These are phyloP conservation scores for Polychytrium aggregatum DNA, from an alignment of 192 early-diverging fungal genomes.

Conservation along the genomic window DNA sequence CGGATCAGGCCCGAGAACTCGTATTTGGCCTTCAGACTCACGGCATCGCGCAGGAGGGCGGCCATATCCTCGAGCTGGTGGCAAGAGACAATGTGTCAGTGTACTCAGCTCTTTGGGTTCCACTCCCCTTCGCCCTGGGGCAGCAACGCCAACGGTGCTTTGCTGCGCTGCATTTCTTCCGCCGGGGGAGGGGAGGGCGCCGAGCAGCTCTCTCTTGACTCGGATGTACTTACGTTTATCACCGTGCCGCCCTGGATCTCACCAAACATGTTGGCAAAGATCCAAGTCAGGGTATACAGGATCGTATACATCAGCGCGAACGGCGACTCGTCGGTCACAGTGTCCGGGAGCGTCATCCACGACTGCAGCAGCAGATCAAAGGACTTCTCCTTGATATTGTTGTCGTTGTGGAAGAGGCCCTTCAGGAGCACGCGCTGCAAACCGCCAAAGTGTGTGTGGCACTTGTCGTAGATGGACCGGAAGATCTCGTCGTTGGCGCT, in stretches of 20 bases:
- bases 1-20: slow-evolving; percentile 26
- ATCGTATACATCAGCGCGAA: slow-evolving; percentile 21
- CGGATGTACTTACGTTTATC: too few species aligned
- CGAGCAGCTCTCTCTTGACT: too few species aligned
- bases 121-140: not conserved
- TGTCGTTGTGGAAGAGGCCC: slow-evolving; percentile 10
- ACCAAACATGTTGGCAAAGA: slow-evolving; percentile 12
- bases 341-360: slow-evolving; percentile 17
- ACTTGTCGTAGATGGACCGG: slow-evolving; percentile 5
- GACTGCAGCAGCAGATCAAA: slow-evolving; percentile 17
- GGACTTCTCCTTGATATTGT: slow-evolving; percentile 16
- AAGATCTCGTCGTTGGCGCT: not conserved
- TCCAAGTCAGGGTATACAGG: slow-evolving; percentile 22
- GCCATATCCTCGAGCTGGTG: slow-evolving; percentile 1
- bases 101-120: slow-evolving; percentile 3
- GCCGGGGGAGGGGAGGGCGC: too few species aligned
- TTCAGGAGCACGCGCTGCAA: slow-evolving; percentile 21
- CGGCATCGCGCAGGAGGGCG: slow-evolving; percentile 5
- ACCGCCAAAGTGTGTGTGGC: slow-evolving; percentile 1
- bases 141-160: not conserved
- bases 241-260: not conserved
- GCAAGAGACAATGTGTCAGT: not conserved
- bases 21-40: slow-evolving; percentile 7
- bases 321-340: slow-evolving; percentile 14
- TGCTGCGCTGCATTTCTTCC: too few species aligned